Conservation (phyloP, 2,329 filamentous ascomycete genomes). For the Epichloe coenophiala region DNA sequence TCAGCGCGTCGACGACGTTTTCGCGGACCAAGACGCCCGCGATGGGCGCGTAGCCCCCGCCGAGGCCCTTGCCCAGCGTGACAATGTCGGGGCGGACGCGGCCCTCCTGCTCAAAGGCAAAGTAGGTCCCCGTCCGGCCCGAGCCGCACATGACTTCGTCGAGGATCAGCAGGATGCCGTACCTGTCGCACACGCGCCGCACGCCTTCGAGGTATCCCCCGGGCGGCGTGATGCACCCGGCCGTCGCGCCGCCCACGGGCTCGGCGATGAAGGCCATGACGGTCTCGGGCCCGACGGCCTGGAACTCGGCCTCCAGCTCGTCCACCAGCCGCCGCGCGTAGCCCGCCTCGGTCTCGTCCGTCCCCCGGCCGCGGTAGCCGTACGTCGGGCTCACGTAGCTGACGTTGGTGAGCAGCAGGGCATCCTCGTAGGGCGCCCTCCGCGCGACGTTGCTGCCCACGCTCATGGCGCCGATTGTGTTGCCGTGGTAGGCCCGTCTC, state of each 20-base stretch:
- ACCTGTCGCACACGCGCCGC: conserved; percentile 36
- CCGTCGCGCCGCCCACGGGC: conserved; percentile 32
- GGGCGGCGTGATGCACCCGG: conserved; percentile 37
- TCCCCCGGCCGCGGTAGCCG: conserved; percentile 2
- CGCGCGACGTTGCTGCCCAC: conserved; percentile 16
- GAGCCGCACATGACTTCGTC: conserved; percentile 58
- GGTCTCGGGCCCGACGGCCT: conserved; percentile 28
- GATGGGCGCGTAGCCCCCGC: conserved; percentile 24
- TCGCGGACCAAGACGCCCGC: conserved; percentile 1
- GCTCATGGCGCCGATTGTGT: conserved; percentile 32
- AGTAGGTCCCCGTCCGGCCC: conserved; percentile 45
- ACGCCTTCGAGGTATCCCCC: conserved; percentile 41
- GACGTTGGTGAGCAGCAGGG: conserved; percentile 13
- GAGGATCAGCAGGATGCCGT: conserved; percentile 40
- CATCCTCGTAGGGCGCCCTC: conserved; percentile 15
- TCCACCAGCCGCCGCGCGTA: conserved; percentile 26
- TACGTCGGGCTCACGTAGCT: conserved; percentile 14
- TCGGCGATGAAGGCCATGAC: conserved; percentile 37
- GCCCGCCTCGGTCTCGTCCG: conserved; percentile 22
- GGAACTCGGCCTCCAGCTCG: conserved; percentile 35
- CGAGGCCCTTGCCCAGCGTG: conserved; percentile 49
- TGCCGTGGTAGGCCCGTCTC: conserved; percentile 35
- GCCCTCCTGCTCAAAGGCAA: conserved; percentile 50
- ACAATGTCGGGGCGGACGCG: conserved; percentile 45
- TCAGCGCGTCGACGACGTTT: conserved; percentile 2